A percentile compares a stretch with the other conserved stretches of the same genome.
These are phyloP conservation scores for Chondrus crispus DNA, from an alignment of 23 red algal species.

Conservation along the genomic window DNA sequence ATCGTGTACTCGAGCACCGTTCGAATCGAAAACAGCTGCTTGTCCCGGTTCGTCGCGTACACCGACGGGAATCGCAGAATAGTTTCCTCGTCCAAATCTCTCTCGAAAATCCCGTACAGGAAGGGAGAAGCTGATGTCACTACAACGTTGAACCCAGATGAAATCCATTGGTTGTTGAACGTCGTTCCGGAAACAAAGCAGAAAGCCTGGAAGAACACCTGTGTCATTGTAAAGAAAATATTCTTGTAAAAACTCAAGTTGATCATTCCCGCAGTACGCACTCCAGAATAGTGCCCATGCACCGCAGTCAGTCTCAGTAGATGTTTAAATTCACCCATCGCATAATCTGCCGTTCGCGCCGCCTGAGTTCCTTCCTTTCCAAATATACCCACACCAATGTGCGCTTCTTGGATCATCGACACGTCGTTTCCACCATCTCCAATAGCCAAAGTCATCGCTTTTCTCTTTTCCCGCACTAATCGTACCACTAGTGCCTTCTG, in stretches of 20 bases:
- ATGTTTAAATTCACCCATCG: conserved; percentile 73
- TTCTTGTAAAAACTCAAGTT: conserved; percentile 96
- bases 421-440: conserved; percentile 97
- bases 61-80: conserved; percentile 57
- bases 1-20: conserved; percentile 67
- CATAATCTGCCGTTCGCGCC: conserved; percentile 79
- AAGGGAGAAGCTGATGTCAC: conserved; percentile 79
- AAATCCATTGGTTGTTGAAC: conserved; percentile 82
- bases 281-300: conserved; percentile 79
- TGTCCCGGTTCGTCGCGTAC: conserved; percentile 65
- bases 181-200: conserved; percentile 65
- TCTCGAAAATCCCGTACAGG: conserved; percentile 80
- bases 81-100: conserved; percentile 72
- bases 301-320: conserved; percentile 67
- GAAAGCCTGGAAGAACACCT: conserved; percentile 78
- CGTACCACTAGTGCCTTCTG: conserved; percentile 94
- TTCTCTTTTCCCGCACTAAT: conserved; percentile 68
- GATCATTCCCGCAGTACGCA: conserved; percentile 83
- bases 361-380: conserved; percentile 94
- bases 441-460: conserved; percentile 73
- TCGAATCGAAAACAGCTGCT: conserved; percentile 53
- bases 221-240: conserved; percentile 76
- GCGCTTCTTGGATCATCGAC: conserved; percentile 94
- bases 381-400: conserved; percentile 83
- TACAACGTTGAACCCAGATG: conserved; percentile 80